These are phyloP conservation scores for Puccinia polysora DNA, from an alignment of 1,284 basidiomycete genomes.

Conservation along the genomic window DNA sequence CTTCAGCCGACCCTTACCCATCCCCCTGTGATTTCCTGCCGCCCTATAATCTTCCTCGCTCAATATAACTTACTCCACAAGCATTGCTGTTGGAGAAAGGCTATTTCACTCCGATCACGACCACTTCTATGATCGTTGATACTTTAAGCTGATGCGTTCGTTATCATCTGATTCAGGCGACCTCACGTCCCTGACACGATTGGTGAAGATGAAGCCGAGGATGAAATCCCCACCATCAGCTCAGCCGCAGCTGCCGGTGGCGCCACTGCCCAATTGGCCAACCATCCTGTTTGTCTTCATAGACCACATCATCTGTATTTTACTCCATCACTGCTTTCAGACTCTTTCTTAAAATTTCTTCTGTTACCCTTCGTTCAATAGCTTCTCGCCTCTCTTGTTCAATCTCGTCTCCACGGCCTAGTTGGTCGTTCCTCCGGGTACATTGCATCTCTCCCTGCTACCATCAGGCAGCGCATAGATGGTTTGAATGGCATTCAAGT, in stretches of 20 bases:
- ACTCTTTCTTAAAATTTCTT: background rate
- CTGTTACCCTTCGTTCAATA: background rate
- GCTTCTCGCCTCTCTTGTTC: constrained; percentile 43
- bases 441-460: constrained; percentile 36
- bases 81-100: too few species aligned
- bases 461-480: constrained; percentile 35
- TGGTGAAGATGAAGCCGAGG: constrained; percentile 48
- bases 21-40: too few species aligned
- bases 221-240: constrained; percentile 49
- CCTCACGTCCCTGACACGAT: constrained; percentile 51
- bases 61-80: too few species aligned
- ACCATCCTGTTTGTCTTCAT: constrained; percentile 34
- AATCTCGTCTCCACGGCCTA: constrained; percentile 40
- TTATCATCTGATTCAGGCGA: constrained; percentile 44
- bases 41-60: too few species aligned
- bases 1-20: too few species aligned
- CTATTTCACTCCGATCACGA: background rate
- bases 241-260: constrained; percentile 45
- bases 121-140: background rate
- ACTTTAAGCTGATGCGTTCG: background rate
- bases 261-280: constrained; percentile 44
- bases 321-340: background rate
- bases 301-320: background rate
- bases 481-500: constrained; percentile 43
- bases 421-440: constrained; percentile 43